Conservation (phyloP, 2,329 filamentous ascomycete genomes). For the Hypoxylon sp. region DNA sequence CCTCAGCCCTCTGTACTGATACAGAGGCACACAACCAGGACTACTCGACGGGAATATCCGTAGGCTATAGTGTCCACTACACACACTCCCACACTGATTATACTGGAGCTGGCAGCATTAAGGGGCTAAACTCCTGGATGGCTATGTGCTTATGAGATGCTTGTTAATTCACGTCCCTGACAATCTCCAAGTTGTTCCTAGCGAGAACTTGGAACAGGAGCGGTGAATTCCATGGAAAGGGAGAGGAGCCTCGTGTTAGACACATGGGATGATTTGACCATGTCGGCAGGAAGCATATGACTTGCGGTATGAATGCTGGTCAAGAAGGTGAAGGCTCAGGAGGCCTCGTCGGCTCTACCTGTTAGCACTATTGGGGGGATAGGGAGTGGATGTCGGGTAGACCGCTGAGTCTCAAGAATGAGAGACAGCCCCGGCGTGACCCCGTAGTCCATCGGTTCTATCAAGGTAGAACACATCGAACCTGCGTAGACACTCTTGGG, state of each 20-base stretch:
- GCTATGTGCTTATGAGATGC: conserved; percentile 12
- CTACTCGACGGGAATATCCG: conserved; percentile 23
- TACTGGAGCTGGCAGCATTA: conserved; percentile 5
- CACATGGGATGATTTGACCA: not conserved
- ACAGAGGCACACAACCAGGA: conserved; percentile 19
- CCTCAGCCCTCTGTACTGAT: conserved; percentile 24
- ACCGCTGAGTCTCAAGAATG: not conserved
- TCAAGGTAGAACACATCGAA: not conserved
- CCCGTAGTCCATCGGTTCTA: not conserved
- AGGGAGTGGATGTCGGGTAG: not conserved
- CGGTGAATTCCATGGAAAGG: conserved; percentile 3
- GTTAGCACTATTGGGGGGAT: not conserved
- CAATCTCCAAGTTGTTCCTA: conserved; percentile 8
- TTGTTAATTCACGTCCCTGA: conserved; percentile 23
- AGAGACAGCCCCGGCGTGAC: not conserved
- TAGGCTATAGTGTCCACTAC: conserved; percentile 6
- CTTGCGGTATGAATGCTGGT: not conserved
- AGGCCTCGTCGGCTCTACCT: conserved; percentile 5
- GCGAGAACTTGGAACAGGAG: conserved; percentile 16
- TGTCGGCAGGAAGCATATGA: not conserved
- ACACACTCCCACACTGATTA: conserved; percentile 4
- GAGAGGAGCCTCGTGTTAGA: conserved; percentile 23
- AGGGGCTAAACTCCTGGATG: conserved; percentile 13
- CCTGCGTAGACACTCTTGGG: not conserved
- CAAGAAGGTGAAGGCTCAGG: conserved; percentile 10